phyloP scores from a whole-genome alignment of 345 rosid species.

The Iberis pinnata region DNA sequence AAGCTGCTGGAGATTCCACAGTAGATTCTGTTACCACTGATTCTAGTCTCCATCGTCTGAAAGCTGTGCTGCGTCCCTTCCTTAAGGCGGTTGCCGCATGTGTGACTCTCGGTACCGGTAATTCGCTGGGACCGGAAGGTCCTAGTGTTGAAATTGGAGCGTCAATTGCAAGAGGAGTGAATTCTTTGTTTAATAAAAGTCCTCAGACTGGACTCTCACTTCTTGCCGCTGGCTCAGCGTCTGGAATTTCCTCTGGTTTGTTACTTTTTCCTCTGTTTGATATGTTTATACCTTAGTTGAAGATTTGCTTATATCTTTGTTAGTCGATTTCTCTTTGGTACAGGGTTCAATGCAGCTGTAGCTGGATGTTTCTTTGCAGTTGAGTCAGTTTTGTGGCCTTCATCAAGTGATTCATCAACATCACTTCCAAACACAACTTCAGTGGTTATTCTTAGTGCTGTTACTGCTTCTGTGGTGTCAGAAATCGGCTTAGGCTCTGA shows the following conservation, averaged over 20 bases:
- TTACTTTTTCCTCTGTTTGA: neutral
- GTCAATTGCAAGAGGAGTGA: slow-evolving; percentile 62
- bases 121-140: slow-evolving; percentile 93
- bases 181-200: slow-evolving; percentile 37
- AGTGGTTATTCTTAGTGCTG: slow-evolving; percentile 87
- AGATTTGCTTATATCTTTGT: too few relatives aligned
- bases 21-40: slow-evolving; percentile 6
- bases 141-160: slow-evolving; percentile 93
- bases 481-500: slow-evolving; percentile 84
- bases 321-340: neutral
- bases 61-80: slow-evolving; percentile 48
- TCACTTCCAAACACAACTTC: slow-evolving; percentile 79
- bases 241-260: slow-evolving; percentile 85
- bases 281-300: neutral
- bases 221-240: slow-evolving; percentile 86
- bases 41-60: slow-evolving; percentile 16
- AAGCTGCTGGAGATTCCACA: slow-evolving; percentile 18
- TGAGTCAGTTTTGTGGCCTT: slow-evolving; percentile 90
- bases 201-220: slow-evolving; percentile 52
- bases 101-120: slow-evolving; percentile 86
- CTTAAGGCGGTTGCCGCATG: slow-evolving; percentile 73
- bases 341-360: slow-evolving; percentile 96
- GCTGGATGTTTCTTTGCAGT: slow-evolving; percentile 94
- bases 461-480: slow-evolving; percentile 74
- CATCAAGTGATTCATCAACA: slow-evolving; percentile 45